Evolutionary conservation across 345 rosid species (phyloP).

Genomic region (Theobroma cacao): DNA sequence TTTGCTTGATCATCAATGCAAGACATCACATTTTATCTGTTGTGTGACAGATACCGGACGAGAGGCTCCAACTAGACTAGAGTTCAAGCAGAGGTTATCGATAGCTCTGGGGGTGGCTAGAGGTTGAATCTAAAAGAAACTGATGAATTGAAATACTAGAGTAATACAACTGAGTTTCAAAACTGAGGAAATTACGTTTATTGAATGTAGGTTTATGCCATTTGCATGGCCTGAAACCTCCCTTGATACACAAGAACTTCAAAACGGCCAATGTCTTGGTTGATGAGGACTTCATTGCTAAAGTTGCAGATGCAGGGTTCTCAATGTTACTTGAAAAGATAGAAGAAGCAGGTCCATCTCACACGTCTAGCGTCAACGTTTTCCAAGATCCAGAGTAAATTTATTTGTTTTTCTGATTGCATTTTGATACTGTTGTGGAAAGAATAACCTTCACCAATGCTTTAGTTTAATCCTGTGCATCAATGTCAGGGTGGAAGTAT

Average conservation of each 20-base stretch:
- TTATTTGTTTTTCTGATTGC: slow-evolving; percentile 11
- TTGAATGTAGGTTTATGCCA: slow-evolving; percentile 54
- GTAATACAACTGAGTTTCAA: not conserved
- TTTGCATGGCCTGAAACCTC: slow-evolving; percentile 55
- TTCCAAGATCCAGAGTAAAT: slow-evolving; percentile 66
- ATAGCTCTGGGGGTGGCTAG: slow-evolving; percentile 68
- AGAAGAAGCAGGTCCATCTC: slow-evolving; percentile 55
- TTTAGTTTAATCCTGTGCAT: not conserved
- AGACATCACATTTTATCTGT: not conserved
- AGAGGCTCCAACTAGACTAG: slow-evolving; percentile 43
- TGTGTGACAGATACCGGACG: slow-evolving; percentile 33
- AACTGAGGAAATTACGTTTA: not conserved
- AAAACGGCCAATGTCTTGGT: slow-evolving; percentile 68
- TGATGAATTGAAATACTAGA: not conserved
- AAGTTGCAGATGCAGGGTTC: slow-evolving; percentile 59
- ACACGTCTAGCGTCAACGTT: slow-evolving; percentile 26
- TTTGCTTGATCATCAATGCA: slow-evolving; percentile 3
- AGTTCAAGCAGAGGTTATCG: slow-evolving; percentile 61
- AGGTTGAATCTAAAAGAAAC: slow-evolving; percentile 42
- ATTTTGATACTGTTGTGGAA: slow-evolving; percentile 7
- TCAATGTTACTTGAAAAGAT: slow-evolving; percentile 37
- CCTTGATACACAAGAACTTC: slow-evolving; percentile 65
- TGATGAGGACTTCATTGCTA: slow-evolving; percentile 59
- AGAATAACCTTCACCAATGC: not conserved
- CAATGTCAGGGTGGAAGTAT: slow-evolving; percentile 34